Evolutionary conservation across 768 basidiomycete genomes (phyloP).

Genomic region (Lanmaoa pseudosensibilis): DNA sequence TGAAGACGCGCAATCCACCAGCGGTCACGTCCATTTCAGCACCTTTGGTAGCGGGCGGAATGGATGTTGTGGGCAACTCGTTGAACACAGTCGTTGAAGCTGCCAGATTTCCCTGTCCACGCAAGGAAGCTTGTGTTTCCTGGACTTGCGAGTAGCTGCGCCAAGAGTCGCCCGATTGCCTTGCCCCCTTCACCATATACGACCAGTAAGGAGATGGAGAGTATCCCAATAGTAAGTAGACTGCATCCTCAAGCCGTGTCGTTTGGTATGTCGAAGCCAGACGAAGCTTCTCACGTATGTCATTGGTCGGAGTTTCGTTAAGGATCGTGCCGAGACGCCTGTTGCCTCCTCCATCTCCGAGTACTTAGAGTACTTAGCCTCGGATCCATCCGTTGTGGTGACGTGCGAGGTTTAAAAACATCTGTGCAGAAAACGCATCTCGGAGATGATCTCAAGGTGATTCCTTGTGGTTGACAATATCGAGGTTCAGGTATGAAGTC

Average conservation of each 20-base stretch:
- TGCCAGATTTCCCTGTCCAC: slow-evolving; percentile 2
- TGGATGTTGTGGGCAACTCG: background rate
- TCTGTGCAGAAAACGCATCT: too few species aligned
- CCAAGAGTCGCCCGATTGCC: slow-evolving; percentile 10
- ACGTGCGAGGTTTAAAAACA: too few species aligned
- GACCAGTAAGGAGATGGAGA: slow-evolving; percentile 3
- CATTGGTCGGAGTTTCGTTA: too few species aligned
- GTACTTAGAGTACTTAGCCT: too few species aligned
- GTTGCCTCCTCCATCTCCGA: too few species aligned
- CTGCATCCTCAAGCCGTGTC: slow-evolving; percentile 9
- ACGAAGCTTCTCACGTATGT: slow-evolving; percentile 4
- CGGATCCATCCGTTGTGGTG: too few species aligned
- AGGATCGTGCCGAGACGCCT: too few species aligned
- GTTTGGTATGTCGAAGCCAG: slow-evolving; percentile 10
- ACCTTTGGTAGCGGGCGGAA: background rate
- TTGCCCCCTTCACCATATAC: slow-evolving; percentile 14
- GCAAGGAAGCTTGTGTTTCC: slow-evolving; percentile 6
- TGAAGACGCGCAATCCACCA: background rate
- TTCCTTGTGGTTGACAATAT: too few species aligned
- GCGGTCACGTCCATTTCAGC: background rate
- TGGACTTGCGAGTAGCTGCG: slow-evolving; percentile 4
- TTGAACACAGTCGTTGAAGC: too few species aligned
- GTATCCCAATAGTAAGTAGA: slow-evolving; percentile 13
- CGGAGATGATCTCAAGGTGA: too few species aligned
- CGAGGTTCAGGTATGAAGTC: too few species aligned